Percentiles rank a stretch among this genome's conserved stretches.
Conservation (phyloP, 2,329 filamentous ascomycete genomes). For the Fusarium sp. region DNA sequence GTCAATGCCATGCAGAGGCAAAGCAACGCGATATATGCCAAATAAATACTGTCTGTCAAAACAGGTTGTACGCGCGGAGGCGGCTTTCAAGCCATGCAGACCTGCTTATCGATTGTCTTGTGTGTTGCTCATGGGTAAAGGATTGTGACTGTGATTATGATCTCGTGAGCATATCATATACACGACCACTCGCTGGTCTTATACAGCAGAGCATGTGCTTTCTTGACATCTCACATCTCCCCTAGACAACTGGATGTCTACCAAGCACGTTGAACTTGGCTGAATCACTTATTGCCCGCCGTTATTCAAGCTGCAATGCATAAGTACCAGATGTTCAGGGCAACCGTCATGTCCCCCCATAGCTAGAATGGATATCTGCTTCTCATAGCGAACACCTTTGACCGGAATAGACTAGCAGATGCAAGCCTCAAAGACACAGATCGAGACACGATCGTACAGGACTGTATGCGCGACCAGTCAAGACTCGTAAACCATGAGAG, state of each 20-base stretch:
- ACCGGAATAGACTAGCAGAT: conserved; percentile 22
- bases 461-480: conserved; percentile 28
- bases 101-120: conserved; percentile 10
- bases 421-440: conserved; percentile 33
- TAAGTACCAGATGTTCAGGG: conserved; percentile 25
- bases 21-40: background rate
- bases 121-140: conserved; percentile 10
- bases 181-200: background rate
- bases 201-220: conserved; percentile 26
- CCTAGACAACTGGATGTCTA: conserved; percentile 29
- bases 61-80: background rate
- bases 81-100: background rate
- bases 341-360: conserved; percentile 25
- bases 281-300: conserved; percentile 12
- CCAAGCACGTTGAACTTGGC: conserved; percentile 1
- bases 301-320: conserved; percentile 16
- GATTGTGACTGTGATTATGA: conserved; percentile 32
- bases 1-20: background rate
- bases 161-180: conserved; percentile 34
- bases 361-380: conserved; percentile 15
- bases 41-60: background rate
- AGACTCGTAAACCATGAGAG: conserved; percentile 11
- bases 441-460: conserved; percentile 34
- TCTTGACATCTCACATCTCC: conserved; percentile 19
- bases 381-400: conserved; percentile 13